A percentile compares a stretch with the other conserved stretches of the same genome.
These are phyloP conservation scores for Xylaria digitata DNA, from an alignment of 2,329 filamentous ascomycete genomes.

Conservation along the genomic window DNA sequence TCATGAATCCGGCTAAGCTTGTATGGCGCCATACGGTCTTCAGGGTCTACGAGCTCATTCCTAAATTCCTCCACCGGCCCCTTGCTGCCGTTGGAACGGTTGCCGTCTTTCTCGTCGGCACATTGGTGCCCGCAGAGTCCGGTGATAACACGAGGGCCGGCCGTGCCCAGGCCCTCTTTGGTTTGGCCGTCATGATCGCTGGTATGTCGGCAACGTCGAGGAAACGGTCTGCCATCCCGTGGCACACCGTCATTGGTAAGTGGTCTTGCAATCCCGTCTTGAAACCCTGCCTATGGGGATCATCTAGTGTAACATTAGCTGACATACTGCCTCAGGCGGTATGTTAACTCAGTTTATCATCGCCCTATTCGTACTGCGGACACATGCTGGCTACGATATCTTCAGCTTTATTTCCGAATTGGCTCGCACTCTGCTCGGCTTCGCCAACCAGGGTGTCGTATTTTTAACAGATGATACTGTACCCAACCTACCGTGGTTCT, in stretches of 20 bases:
- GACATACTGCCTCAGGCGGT: slow-evolving; percentile 60
- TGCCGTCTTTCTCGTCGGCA: slow-evolving; percentile 78
- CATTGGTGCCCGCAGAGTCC: slow-evolving; percentile 77
- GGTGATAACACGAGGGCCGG: slow-evolving; percentile 82
- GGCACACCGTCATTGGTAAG: slow-evolving; percentile 80
- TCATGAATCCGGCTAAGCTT: slow-evolving; percentile 74
- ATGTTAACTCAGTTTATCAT: slow-evolving; percentile 91
- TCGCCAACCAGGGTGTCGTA: slow-evolving; percentile 75
- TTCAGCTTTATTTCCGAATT: slow-evolving; percentile 88
- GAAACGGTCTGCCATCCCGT: slow-evolving; percentile 72
- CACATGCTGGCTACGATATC: slow-evolving; percentile 84
- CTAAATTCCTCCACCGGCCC: slow-evolving; percentile 72
- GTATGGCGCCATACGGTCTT: slow-evolving; percentile 75
- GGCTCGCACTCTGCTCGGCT: slow-evolving; percentile 79
- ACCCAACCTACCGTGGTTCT: slow-evolving; percentile 70
- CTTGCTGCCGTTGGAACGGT: slow-evolving; percentile 73
- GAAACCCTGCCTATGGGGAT: slow-evolving; percentile 19
- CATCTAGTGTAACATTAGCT: slow-evolving; percentile 1
- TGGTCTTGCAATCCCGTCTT: not conserved
- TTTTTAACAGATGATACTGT: slow-evolving; percentile 72
- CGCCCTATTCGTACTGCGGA: slow-evolving; percentile 87
- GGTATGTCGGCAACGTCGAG: slow-evolving; percentile 77
- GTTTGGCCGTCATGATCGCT: slow-evolving; percentile 76
- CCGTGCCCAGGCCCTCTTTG: slow-evolving; percentile 83
- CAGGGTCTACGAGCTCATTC: slow-evolving; percentile 69